Base-by-base conservation (phyloP, 257 asterid genomes). In the Solanum piurae region DNA sequence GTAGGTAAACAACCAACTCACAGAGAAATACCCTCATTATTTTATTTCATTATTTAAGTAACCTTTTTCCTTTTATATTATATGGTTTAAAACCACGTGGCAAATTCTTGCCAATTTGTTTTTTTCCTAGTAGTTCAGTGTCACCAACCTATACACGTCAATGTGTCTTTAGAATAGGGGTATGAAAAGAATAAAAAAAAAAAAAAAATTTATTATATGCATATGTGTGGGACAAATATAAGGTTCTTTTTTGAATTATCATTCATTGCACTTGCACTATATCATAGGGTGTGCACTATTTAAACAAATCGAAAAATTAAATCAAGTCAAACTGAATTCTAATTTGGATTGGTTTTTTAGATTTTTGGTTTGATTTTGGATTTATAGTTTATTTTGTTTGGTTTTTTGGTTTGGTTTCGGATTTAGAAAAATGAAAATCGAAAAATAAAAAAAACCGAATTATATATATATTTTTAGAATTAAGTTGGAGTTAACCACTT, bases 71-170 rank as follows among this genome's bases (percentile, higher is more conserved):
- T 13, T 82, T 82, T 27, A 33, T 20, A 74, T 23, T 8, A 55
- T 31, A 64, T 72, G 46, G 8, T 33, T 25, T 14, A 3, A 29
- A 2, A 23, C 38, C 84, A 73, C 74, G 74, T 86, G 88, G 34
- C 40, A 75, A 33, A 29, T 73, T 55, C 87, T 49, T 82, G 60
- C 44, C 36, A 31, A 72, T 66, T 55, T 42, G 29, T 62, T 62
- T n/a, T 64, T 20, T 20, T 13, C 13, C 33, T 31, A 38, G 49
- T n/a, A 29, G 40, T 71, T 87, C 87, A 85, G 25, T 21, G 68
- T 85, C 80, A 85, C 87, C 80, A 85, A 85, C 66, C 87, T 37
- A 25, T 42, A 85, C 87, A 85, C 87, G 87, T 85, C 82, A 27
- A 49, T 31, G 31, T 20, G 44, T 82, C 69, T 49, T 29, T 20